A percentile compares a stretch with the other conserved stretches of the same genome.
Evolutionary conservation across 164 flowering plant species (phyloP).

Genomic region (Paratinospora sagittata): DNA sequence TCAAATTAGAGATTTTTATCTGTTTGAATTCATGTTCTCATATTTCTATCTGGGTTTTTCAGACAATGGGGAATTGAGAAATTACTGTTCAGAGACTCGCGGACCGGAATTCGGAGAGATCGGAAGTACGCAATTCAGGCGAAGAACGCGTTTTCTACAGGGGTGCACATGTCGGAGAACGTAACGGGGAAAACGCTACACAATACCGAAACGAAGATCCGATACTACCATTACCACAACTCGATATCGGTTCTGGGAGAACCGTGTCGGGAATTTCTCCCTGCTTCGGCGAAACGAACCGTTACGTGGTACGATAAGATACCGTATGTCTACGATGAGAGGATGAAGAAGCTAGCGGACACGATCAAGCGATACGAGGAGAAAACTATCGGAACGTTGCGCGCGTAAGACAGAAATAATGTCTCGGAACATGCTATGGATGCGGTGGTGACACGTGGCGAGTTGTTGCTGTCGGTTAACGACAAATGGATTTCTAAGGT

Average conservation of each 20-base stretch:
- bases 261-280: constrained; percentile 46
- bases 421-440: not conserved
- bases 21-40: not conserved
- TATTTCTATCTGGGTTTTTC: not conserved
- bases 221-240: constrained; percentile 64
- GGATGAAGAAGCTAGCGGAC: constrained; percentile 44
- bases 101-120: constrained; percentile 37
- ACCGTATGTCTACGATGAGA: constrained; percentile 56
- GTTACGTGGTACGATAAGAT: constrained; percentile 40
- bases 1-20: not conserved
- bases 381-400: constrained; percentile 23
- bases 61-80: constrained; percentile 64
- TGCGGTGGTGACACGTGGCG: not conserved
- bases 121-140: constrained; percentile 53
- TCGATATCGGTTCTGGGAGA: constrained; percentile 51
- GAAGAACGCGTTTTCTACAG: constrained; percentile 40
- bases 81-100: constrained; percentile 40
- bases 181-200: constrained; percentile 41
- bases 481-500: not conserved
- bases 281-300: constrained; percentile 31
- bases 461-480: not conserved
- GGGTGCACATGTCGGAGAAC: constrained; percentile 53
- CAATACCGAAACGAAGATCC: constrained; percentile 43
- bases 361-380: constrained; percentile 50
- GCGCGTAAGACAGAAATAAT: not conserved